Conservation (phyloP, 495 filamentous ascomycete species). For the Penicillium silybi region DNA sequence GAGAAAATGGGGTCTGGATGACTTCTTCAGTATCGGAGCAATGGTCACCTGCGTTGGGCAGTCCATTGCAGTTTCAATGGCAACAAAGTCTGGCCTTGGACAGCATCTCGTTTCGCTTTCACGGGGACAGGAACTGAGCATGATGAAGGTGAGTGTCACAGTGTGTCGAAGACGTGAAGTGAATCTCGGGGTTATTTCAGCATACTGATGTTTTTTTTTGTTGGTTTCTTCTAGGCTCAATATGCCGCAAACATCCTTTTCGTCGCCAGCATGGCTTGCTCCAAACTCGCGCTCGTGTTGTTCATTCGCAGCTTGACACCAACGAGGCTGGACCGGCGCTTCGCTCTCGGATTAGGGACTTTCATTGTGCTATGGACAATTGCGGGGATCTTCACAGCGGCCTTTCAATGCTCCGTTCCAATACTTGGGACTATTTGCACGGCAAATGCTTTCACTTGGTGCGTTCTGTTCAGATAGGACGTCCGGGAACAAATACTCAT, state of each 20-base stretch:
- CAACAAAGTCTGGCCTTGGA: constrained; percentile 19
- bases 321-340: constrained; percentile 15
- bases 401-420: constrained; percentile 41
- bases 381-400: constrained; percentile 27
- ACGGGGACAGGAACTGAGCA: not conserved
- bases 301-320: constrained; percentile 26
- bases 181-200: not conserved
- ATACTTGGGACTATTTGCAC: constrained; percentile 35
- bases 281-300: constrained; percentile 32
- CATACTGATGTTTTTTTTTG: not conserved
- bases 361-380: constrained; percentile 31
- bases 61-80: constrained; percentile 21
- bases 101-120: constrained; percentile 12
- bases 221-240: constrained; percentile 26
- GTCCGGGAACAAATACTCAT: constrained; percentile 1
- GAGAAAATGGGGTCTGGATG: constrained; percentile 12
- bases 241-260: constrained; percentile 33
- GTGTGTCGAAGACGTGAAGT: not conserved
- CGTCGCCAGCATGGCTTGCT: constrained; percentile 23
- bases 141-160: constrained; percentile 6
- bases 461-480: not conserved
- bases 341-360: constrained; percentile 19
- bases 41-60: constrained; percentile 32
- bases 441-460: constrained; percentile 35
- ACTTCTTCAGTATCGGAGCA: constrained; percentile 28